Evolutionary conservation across 768 basidiomycete species (phyloP), one percentile per base, ranked within the genome.

Genomic region (Psilocybe azurescens): DNA sequence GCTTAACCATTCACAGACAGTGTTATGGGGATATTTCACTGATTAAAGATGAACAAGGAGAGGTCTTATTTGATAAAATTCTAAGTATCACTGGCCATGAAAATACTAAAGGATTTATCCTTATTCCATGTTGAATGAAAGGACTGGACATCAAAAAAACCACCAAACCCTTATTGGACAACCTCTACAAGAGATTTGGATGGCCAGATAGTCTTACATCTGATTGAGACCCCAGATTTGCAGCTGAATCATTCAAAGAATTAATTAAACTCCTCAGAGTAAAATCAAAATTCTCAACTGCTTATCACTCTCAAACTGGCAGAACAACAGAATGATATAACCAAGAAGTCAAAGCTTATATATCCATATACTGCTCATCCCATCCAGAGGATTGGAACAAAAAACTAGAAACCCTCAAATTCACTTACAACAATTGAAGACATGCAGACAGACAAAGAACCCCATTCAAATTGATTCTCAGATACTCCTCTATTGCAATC

Each of bases 341-440:
- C 18, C 71, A 70, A 59, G 67, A 70, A 69, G 64, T 72, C 0
- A 59, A 69, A 65, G 53, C 58, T 2, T 72, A 69, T 18, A 53
- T 69, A 0, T 38, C 62, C 0, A 65, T 68, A 9, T 67, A 51
- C 39, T 66, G 66, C 29, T 24, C 59, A 1, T 13, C 20, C 0
- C 47, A 66, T 38, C 71, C 62, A 10, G 51, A 56, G 11, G 54
- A 46, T 8, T 70, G 67, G 67, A 53, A 36, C 2, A 47, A 50
- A 4, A 16, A 16, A 3, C 5, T 70, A 0, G 7, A 41, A 2
- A 59, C 63, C 7, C 18, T 59, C 0, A 53, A 72, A 58, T 72
- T 69, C 51, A 55, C 56, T 1, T 65, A 72, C 54, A 72, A 72
- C 46, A 53, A 60, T 5, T 0, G 52, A 58, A 32, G 49, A 32